Percentiles rank a stretch among this genome's conserved stretches.
phyloP scores from a whole-genome alignment of 2,329 filamentous ascomycete species.

The Erysiphe pulchra region DNA sequence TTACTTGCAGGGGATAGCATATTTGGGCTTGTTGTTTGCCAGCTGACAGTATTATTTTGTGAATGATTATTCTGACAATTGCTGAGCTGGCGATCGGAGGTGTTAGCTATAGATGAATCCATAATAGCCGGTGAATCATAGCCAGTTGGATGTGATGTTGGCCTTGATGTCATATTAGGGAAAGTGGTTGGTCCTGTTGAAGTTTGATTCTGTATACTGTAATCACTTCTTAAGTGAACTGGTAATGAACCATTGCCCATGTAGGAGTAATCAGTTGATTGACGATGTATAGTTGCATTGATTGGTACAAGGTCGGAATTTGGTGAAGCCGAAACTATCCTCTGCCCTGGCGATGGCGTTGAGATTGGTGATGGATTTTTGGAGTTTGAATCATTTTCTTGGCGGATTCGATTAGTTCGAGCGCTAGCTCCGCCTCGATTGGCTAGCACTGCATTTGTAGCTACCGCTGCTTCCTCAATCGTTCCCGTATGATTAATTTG shows the following conservation, averaged over 20 bases:
- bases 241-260: constrained; percentile 59
- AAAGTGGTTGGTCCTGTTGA: constrained; percentile 32
- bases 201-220: constrained; percentile 24
- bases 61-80: constrained; percentile 61
- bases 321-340: constrained; percentile 57
- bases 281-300: constrained; percentile 32
- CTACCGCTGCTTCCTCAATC: constrained; percentile 74
- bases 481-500: constrained; percentile 92
- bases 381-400: constrained; percentile 45
- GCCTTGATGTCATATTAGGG: constrained; percentile 21
- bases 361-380: constrained; percentile 49
- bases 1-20: constrained; percentile 37
- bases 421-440: constrained; percentile 14
- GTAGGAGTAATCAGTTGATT: constrained; percentile 39
- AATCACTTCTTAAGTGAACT: constrained; percentile 51
- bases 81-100: constrained; percentile 41
- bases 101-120: constrained; percentile 45
- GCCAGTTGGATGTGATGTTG: constrained; percentile 64
- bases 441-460: constrained; percentile 66
- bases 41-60: constrained; percentile 48
- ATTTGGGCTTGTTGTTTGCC: constrained; percentile 57
- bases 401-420: constrained; percentile 27
- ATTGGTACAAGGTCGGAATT: constrained; percentile 46
- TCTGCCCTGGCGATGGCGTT: constrained; percentile 63
- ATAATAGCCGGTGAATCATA: constrained; percentile 58